Base-by-base conservation (phyloP, 306 rosid genomes). In the Calophaca sinica region DNA sequence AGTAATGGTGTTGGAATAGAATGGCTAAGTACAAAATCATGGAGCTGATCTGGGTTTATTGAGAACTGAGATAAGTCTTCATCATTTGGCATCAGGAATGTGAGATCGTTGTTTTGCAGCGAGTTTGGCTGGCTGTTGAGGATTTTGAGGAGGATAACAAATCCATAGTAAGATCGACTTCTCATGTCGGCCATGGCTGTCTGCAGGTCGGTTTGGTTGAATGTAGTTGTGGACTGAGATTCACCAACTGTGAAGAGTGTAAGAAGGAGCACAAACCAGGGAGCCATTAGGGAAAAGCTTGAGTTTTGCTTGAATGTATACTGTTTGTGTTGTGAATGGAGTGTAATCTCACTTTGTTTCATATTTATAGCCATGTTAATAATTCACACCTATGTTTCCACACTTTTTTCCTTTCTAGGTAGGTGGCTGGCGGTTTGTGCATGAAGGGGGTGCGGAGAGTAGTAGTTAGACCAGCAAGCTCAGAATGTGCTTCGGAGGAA, bases 131-230 rank as follows among this genome's bases (percentile, higher is more conserved):
- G 73, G 81, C 87, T 85, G 79, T 81, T 75, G 64, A 78, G 64
- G 70, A 83, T 81, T 70, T 83, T 83, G 39, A 90, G 87, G 51
- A 83, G 93, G 79, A 88, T 84, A 14, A 88, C 89, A 70, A 91
- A 86, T 64, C 88, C 89, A 39, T 84, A 79, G 85, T 79, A 91
- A 66, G 88, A 86, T 38, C 67, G 33, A 31, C 20, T 68, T 84
- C 86, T 73, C 89, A 89, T 86, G 80, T 87, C 87, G 1, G 74
- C 9, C 87, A 83, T 86, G 79, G 90, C 90, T 48, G 51, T 78
- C 59, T 72, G 78, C 74, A 87, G 79, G 64, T 89, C 84, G 6
- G 89, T 78, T 80, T 85, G 84, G 84, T 83, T 70, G 69, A 82
- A 32, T 5, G 80, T 58, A 13, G 51, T 7, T 5, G 59, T 70